Conservation (phyloP, 148 eudicot species). For the Amaranthus palmeri region DNA sequence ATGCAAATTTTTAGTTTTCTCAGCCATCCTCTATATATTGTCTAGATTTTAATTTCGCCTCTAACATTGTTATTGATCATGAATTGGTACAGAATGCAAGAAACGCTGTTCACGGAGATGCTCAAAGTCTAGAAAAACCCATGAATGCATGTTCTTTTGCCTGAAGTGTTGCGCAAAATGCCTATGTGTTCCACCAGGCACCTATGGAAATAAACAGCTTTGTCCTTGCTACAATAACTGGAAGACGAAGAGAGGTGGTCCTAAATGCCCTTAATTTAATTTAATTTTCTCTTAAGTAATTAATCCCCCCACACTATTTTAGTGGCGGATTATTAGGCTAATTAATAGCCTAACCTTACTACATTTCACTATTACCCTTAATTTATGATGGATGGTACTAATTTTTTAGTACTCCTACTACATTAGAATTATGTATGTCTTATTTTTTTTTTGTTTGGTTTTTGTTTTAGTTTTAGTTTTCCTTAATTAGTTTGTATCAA, state of each 20-base stretch:
- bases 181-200: slow-evolving; percentile 48
- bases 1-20: too few species aligned
- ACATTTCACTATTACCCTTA: neutral
- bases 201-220: slow-evolving; percentile 34
- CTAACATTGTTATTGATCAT: neutral
- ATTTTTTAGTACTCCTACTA: neutral
- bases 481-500: neutral
- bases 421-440: neutral
- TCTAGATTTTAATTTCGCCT: too few species aligned
- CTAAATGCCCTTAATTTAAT: slow-evolving; percentile 46
- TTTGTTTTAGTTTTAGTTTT: neutral
- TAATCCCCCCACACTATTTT: neutral
- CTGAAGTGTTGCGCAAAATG: slow-evolving; percentile 42
- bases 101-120: slow-evolving; percentile 20
- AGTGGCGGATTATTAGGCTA: neutral
- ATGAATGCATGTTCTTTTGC: slow-evolving; percentile 44
- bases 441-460: neutral
- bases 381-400: slow-evolving; percentile 1
- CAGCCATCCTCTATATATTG: too few species aligned
- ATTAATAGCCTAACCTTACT: neutral
- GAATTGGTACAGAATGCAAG: slow-evolving; percentile 25
- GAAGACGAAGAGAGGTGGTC: slow-evolving; percentile 48
- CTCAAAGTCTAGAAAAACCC: slow-evolving; percentile 19
- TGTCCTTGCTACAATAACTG: slow-evolving; percentile 60
- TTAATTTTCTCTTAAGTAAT: neutral